These are phyloP conservation scores for Tephrocybe sp. DNA, from an alignment of 768 basidiomycete species.

Conservation along the genomic window DNA sequence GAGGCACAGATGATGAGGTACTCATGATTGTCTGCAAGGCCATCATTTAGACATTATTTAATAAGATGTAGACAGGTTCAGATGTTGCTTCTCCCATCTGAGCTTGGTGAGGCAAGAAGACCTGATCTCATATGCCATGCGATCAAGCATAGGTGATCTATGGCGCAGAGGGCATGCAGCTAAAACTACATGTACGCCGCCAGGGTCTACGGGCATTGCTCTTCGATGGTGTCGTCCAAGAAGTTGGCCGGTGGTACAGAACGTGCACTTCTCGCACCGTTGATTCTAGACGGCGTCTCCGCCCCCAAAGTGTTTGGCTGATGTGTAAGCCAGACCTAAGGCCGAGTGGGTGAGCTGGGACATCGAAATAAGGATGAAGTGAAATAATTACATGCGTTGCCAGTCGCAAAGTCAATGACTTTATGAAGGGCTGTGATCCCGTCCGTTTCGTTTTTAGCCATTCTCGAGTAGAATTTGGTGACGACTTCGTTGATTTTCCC, in stretches of 20 bases:
- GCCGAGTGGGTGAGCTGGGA: too few species aligned
- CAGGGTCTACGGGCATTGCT: conserved; percentile 21
- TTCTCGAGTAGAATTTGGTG: conserved; percentile 4
- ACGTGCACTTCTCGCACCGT: conserved; percentile 40
- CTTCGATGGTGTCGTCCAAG: conserved; percentile 26
- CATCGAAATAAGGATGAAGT: neutral
- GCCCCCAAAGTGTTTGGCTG: conserved; percentile 45
- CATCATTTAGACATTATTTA: too few species aligned
- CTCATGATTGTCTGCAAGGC: too few species aligned
- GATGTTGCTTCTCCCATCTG: too few species aligned
- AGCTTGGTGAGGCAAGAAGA: conserved; percentile 35
- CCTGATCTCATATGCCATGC: conserved; percentile 45
- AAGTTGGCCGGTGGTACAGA: conserved; percentile 34
- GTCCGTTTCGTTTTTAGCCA: conserved; percentile 15
- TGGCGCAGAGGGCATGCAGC: conserved; percentile 42
- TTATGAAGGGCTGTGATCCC: conserved; percentile 9
- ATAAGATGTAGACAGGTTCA: too few species aligned
- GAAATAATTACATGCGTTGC: conserved; percentile 12
- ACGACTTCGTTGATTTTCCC: conserved; percentile 11
- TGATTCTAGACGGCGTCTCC: conserved; percentile 33
- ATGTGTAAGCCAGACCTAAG: conserved; percentile 39
- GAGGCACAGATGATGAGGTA: too few species aligned
- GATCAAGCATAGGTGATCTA: conserved; percentile 46
- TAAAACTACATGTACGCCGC: conserved; percentile 33
- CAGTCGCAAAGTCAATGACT: conserved; percentile 14